Base-by-base conservation (phyloP, 192 early-diverging fungal species). In the Chytriomyces hyalinus region DNA sequence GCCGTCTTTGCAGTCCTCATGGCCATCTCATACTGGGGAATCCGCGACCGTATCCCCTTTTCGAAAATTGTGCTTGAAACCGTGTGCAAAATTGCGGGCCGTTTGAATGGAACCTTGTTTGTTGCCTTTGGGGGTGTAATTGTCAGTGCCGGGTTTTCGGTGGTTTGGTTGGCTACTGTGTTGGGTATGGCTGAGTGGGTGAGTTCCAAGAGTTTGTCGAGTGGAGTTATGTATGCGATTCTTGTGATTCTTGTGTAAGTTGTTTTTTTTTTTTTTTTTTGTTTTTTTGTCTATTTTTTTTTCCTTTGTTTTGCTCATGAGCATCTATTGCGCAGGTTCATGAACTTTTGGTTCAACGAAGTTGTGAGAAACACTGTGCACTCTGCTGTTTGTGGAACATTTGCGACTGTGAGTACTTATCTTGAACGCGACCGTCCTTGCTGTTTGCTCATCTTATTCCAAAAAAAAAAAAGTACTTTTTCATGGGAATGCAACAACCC, bases 91-190 rank as follows among this genome's bases (percentile, higher is more conserved):
- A 89, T 98, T 53, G 93, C 92, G 8, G 84, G 86, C 69, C 88
- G 87, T 68, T 94, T 92, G 82, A 91, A 92, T 13, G 92, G 90
- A 7, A 96, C 94, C 0, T 85, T 99, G 8, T 76, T 90, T 9
- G 81, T 93, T 74, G 92, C 94, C 17, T 61, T 96, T 59, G 65
- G 87, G 47, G 91, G 91, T 8, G 73, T 96, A 20, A 44, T 96
- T 28, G 46, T 97, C 51, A 86, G 87, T 2, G 84, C 86, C 15
- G 91, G 89, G 76, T 90, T 90, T 53, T 84, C 88, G 45, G 77
- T 69, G 0, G 80, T 92, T 78, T 97, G 91, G 89, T 83, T 89
- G 47, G 80, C 93, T 24, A 87, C 89, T 2, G 81, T 94, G 22
- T 80, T 89, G 6, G 93, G 92, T 4, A 80, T 89, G 71, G 90